Percentiles rank a stretch among this genome's conserved stretches.
Conservation (phyloP, 2,329 filamentous ascomycete genomes). For the Leptographium procerum region DNA sequence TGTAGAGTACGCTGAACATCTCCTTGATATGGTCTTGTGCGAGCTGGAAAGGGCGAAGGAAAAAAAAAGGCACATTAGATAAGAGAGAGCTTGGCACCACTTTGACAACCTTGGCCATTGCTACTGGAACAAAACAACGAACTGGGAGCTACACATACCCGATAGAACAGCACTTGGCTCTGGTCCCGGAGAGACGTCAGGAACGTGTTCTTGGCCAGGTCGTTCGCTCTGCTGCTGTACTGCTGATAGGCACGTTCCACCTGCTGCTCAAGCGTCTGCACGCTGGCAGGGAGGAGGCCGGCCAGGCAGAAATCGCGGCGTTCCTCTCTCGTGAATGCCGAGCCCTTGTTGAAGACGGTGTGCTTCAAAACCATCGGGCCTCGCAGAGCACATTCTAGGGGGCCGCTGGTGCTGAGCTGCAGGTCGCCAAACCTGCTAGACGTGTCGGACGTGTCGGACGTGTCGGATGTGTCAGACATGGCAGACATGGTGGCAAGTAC, state of each 20-base stretch:
- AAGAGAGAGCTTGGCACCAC: no score
- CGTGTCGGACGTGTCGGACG: neutral
- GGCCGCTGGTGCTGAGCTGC: slow-evolving; percentile 35
- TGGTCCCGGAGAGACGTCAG: slow-evolving; percentile 77
- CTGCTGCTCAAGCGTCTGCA: slow-evolving; percentile 69
- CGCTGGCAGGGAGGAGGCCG: slow-evolving; percentile 59
- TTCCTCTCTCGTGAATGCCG: slow-evolving; percentile 61
- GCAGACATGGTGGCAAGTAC: neutral
- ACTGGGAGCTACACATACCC: slow-evolving; percentile 30
- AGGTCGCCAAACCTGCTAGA: slow-evolving; percentile 29
- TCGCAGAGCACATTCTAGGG: slow-evolving; percentile 35
- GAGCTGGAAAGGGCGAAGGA: slow-evolving; percentile 32
- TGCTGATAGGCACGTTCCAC: slow-evolving; percentile 69
- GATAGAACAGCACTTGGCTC: slow-evolving; percentile 74
- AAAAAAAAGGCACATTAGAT: neutral
- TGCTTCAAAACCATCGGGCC: slow-evolving; percentile 49
- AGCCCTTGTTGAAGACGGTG: slow-evolving; percentile 72
- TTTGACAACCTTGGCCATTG: no score
- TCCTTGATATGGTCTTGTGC: slow-evolving; percentile 69
- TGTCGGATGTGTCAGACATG: neutral
- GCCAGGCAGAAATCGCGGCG: slow-evolving; percentile 57
- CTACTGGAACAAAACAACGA: no score
- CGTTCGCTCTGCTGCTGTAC: slow-evolving; percentile 50
- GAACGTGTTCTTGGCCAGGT: slow-evolving; percentile 78
- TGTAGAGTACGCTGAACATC: slow-evolving; percentile 88